These are phyloP conservation scores for Zygosaccharomyces pseudorouxii DNA, from an alignment of 805 yeast species.

Conservation along the genomic window DNA sequence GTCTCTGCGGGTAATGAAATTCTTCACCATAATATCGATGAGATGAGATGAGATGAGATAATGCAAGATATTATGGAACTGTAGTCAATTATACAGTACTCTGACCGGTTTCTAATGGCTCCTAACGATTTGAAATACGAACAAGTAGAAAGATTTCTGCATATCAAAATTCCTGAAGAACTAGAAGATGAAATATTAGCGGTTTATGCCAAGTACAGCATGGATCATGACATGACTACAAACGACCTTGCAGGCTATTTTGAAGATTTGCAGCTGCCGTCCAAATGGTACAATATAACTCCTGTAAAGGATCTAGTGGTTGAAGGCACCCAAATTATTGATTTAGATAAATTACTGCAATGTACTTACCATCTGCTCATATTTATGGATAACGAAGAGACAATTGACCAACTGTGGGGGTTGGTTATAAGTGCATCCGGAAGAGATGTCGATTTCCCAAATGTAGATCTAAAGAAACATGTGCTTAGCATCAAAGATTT, in stretches of 20 bases:
- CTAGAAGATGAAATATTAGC: constrained; percentile 45
- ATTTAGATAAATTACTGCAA: constrained; percentile 43
- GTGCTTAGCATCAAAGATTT: constrained; percentile 39
- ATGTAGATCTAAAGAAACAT: constrained; percentile 19
- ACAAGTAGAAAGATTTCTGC: constrained; percentile 30
- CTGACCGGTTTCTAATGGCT: constrained; percentile 4
- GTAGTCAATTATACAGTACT: background rate
- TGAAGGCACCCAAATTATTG: constrained; percentile 43
- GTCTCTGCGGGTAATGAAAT: constrained; percentile 5
- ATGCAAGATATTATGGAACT: background rate
- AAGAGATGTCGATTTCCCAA: constrained; percentile 21
- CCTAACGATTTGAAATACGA: constrained; percentile 15
- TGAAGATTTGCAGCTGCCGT: constrained; percentile 33
- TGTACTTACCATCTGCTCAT: constrained; percentile 41
- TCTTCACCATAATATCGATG: background rate
- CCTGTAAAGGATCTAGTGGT: constrained; percentile 32
- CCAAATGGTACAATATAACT: constrained; percentile 29
- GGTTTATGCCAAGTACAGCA: constrained; percentile 39
- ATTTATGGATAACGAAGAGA: constrained; percentile 36
- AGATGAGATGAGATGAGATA: background rate
- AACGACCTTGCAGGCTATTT: constrained; percentile 31
- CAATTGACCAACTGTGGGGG: constrained; percentile 41
- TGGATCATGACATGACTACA: constrained; percentile 40
- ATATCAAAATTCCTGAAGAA: constrained; percentile 37
- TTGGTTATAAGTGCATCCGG: constrained; percentile 32